Conservation (phyloP, 495 filamentous ascomycete species). For the Aspergillus heteromorphus region DNA sequence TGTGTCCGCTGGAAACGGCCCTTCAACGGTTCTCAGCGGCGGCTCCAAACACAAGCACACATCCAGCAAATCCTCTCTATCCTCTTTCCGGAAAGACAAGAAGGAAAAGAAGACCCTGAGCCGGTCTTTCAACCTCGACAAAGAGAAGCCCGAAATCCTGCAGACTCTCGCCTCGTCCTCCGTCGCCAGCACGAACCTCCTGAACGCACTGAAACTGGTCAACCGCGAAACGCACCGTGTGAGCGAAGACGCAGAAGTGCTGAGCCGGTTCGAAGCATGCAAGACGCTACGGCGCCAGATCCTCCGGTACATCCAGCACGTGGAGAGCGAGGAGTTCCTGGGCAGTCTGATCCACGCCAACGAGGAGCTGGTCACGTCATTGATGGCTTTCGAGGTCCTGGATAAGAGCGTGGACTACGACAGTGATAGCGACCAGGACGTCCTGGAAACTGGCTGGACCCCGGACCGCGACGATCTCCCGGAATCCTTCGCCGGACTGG, state of each 20-base stretch:
- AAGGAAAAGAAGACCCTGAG: slow-evolving; percentile 41
- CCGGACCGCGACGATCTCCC: slow-evolving; percentile 27
- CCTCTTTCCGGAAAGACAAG: slow-evolving; percentile 29
- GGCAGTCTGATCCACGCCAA: slow-evolving; percentile 77
- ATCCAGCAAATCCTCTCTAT: slow-evolving; percentile 21
- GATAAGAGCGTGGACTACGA: slow-evolving; percentile 96
- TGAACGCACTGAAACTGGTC: slow-evolving; percentile 83
- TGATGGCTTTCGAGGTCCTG: slow-evolving; percentile 91
- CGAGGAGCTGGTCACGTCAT: slow-evolving; percentile 79
- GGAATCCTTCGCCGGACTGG: slow-evolving; percentile 36
- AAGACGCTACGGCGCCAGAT: slow-evolving; percentile 79
- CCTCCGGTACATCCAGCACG: slow-evolving; percentile 78
- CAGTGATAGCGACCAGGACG: slow-evolving; percentile 76
- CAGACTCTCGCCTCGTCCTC: slow-evolving; percentile 77
- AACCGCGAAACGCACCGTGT: slow-evolving; percentile 87
- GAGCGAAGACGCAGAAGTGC: slow-evolving; percentile 72
- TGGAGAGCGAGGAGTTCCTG: slow-evolving; percentile 78
- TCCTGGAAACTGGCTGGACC: slow-evolving; percentile 32
- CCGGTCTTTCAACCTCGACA: slow-evolving; percentile 69
- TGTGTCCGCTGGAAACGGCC: slow-evolving; percentile 36
- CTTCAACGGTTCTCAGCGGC: slow-evolving; percentile 30
- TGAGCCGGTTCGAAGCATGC: slow-evolving; percentile 77
- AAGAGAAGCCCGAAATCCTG: slow-evolving; percentile 79
- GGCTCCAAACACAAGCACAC: slow-evolving; percentile 32
- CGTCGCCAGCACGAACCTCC: slow-evolving; percentile 83